Percentiles rank a stretch among this genome's conserved stretches.
Evolutionary conservation across 306 rosid species (phyloP).

Genomic region (Luffa acutangula): DNA sequence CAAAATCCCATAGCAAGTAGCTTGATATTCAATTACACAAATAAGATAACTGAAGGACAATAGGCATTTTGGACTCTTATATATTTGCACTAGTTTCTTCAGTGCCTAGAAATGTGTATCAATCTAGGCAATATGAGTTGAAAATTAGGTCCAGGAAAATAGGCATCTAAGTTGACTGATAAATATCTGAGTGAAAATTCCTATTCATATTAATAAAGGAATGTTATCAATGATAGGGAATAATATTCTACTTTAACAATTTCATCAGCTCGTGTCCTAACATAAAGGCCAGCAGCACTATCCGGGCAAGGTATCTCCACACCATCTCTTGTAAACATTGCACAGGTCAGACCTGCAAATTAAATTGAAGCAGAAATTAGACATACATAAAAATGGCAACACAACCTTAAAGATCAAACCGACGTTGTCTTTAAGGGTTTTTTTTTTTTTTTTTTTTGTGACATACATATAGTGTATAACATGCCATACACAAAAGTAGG

Average conservation of each 20-base stretch:
- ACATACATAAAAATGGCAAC: slow-evolving; percentile 6
- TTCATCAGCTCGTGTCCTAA: slow-evolving; percentile 66
- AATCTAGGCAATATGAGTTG: background rate
- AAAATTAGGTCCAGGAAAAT: background rate
- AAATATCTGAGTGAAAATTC: background rate
- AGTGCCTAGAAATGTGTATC: background rate
- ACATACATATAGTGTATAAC: background rate
- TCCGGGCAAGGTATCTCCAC: slow-evolving; percentile 85
- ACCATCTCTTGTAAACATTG: slow-evolving; percentile 53
- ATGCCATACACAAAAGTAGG: background rate
- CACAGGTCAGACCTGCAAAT: slow-evolving; percentile 73
- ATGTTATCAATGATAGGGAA: background rate
- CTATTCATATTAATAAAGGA: background rate
- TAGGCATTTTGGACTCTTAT: background rate
- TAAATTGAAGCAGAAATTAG: slow-evolving; percentile 26
- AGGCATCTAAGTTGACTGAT: background rate
- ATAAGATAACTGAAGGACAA: background rate
- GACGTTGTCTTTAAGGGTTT: background rate
- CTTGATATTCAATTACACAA: background rate
- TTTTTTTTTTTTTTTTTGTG: background rate
- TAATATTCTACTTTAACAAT: slow-evolving; percentile 53
- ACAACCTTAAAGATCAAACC: background rate
- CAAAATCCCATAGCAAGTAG: too few species aligned
- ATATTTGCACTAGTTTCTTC: background rate
- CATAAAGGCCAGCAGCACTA: slow-evolving; percentile 71